Percentiles rank a stretch among this genome's conserved stretches.
These are phyloP conservation scores for Sugiyamaella americana DNA, from an alignment of 805 yeast genomes.

Conservation along the genomic window DNA sequence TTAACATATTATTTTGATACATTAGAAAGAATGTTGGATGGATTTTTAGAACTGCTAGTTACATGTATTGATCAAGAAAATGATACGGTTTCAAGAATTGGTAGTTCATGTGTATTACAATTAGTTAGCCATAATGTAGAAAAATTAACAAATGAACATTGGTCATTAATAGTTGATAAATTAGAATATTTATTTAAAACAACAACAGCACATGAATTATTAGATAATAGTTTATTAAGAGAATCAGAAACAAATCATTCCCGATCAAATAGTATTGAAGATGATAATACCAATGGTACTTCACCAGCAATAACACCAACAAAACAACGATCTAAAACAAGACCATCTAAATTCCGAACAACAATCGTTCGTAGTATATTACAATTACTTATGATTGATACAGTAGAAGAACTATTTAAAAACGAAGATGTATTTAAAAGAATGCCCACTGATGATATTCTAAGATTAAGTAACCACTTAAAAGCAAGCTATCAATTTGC, in stretches of 20 bases:
- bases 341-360: constrained; percentile 50
- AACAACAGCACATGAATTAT: constrained; percentile 83
- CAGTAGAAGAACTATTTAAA: constrained; percentile 68
- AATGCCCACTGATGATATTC: constrained; percentile 61
- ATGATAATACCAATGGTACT: background rate
- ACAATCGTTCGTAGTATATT: constrained; percentile 90
- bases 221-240: constrained; percentile 31
- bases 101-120: constrained; percentile 80
- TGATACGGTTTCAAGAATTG: constrained; percentile 93
- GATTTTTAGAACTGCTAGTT: constrained; percentile 67
- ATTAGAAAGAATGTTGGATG: constrained; percentile 67
- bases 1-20: constrained; percentile 77
- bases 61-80: constrained; percentile 95
- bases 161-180: constrained; percentile 64
- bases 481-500: constrained; percentile 75
- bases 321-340: constrained; percentile 14
- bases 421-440: constrained; percentile 55
- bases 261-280: background rate
- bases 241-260: constrained; percentile 5
- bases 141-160: constrained; percentile 59
- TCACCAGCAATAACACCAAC: constrained; percentile 2
- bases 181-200: constrained; percentile 65
- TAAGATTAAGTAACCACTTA: constrained; percentile 54
- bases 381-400: constrained; percentile 83
- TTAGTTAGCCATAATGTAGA: constrained; percentile 68